Conservation (phyloP, 192 early-diverging fungal species). For the Radiomyces spectabilis region DNA sequence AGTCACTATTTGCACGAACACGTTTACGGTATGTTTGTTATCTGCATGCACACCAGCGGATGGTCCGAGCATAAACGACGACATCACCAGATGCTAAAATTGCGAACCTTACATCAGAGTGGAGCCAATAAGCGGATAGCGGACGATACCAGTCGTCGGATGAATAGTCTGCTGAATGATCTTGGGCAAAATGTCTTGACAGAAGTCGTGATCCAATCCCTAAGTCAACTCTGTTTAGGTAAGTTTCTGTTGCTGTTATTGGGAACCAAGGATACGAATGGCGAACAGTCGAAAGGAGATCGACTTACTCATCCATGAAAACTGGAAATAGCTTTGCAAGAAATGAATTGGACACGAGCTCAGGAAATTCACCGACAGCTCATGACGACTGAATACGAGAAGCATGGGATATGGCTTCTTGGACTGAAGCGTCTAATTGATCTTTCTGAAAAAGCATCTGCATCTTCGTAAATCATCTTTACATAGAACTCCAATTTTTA, state of each 20-base stretch:
- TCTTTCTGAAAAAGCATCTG: conserved; percentile 20
- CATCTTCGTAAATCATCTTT: neutral
- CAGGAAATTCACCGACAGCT: conserved; percentile 30
- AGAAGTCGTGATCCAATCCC: neutral
- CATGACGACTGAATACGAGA: conserved; percentile 41
- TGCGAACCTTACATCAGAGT: neutral
- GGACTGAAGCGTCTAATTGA: conserved; percentile 43
- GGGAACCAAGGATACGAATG: neutral
- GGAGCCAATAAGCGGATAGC: conserved; percentile 6
- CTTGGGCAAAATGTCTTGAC: neutral
- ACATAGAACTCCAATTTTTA: too few relatives aligned
- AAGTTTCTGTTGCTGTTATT: neutral
- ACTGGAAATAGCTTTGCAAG: conserved; percentile 26
- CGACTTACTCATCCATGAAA: neutral
- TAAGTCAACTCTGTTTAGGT: conserved; percentile 8
- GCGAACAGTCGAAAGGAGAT: neutral
- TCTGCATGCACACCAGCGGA: too few relatives aligned
- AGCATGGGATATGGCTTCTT: conserved; percentile 41
- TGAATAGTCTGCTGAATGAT: neutral
- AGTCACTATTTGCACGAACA: too few relatives aligned
- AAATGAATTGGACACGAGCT: conserved; percentile 25
- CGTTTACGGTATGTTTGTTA: neutral
- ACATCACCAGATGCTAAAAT: too few relatives aligned
- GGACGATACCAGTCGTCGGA: neutral
- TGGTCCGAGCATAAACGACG: too few relatives aligned